Conservation (phyloP, 2,329 filamentous ascomycete genomes). For the Dactylonectria estremocensis region DNA sequence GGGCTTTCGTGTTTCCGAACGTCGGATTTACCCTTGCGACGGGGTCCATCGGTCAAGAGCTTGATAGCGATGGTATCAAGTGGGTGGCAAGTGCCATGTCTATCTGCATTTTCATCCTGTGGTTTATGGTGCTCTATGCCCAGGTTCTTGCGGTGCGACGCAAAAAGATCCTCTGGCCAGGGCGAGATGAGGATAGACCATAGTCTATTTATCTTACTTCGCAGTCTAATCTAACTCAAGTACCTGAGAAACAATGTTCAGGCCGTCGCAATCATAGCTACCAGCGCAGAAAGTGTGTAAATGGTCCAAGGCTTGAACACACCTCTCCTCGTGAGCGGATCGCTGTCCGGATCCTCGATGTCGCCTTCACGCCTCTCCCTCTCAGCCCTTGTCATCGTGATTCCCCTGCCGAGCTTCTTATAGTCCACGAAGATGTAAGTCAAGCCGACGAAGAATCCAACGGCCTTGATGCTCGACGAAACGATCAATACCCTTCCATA, state of each 20-base stretch:
- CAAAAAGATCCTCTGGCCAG: slow-evolving; percentile 47
- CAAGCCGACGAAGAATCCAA: slow-evolving; percentile 36
- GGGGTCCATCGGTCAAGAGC: slow-evolving; percentile 42
- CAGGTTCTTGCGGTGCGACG: slow-evolving; percentile 39
- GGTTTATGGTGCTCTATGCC: slow-evolving; percentile 44
- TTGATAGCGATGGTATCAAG: slow-evolving; percentile 42
- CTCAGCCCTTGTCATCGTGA: slow-evolving; percentile 40
- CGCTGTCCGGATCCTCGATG: slow-evolving; percentile 32
- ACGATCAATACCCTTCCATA: slow-evolving; percentile 38
- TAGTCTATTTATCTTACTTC: neutral
- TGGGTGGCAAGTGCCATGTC: slow-evolving; percentile 46
- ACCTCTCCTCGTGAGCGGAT: slow-evolving; percentile 39
- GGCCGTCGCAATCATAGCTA: slow-evolving; percentile 35
- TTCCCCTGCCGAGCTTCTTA: slow-evolving; percentile 37
- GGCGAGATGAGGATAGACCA: slow-evolving; percentile 44
- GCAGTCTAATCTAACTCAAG: slow-evolving; percentile 34
- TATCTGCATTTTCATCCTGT: slow-evolving; percentile 39
- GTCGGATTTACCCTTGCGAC: slow-evolving; percentile 47
- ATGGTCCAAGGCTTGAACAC: slow-evolving; percentile 30
- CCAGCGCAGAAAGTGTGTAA: slow-evolving; percentile 28
- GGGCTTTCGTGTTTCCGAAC: slow-evolving; percentile 50
- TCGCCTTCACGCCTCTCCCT: slow-evolving; percentile 35
- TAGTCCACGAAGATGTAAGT: slow-evolving; percentile 42
- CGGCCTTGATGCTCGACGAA: slow-evolving; percentile 39
- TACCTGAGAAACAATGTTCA: slow-evolving; percentile 43